phyloP scores from a whole-genome alignment of 192 early-diverging fungal genomes.

The Coemansia sp. region DNA sequence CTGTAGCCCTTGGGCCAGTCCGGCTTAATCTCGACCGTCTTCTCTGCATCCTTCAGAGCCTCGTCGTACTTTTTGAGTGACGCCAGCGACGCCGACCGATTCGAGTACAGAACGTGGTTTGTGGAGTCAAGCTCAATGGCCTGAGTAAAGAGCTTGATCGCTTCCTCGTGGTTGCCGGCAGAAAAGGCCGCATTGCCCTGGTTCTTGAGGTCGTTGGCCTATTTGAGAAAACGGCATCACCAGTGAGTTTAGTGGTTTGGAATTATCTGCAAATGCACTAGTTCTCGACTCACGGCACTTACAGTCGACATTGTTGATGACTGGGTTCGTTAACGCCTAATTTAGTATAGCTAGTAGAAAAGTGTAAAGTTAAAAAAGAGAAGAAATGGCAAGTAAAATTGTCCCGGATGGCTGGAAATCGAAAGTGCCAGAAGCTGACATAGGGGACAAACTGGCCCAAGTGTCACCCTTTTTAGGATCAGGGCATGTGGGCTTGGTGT shows the following conservation, averaged over 20 bases:
- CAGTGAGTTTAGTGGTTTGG: background rate
- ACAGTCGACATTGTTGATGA: constrained; percentile 25
- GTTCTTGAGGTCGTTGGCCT: constrained; percentile 73
- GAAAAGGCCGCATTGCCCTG: constrained; percentile 85
- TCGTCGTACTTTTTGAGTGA: constrained; percentile 74
- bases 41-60: constrained; percentile 81
- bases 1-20: constrained; percentile 92
- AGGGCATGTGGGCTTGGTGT: background rate
- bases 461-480: constrained; percentile 2
- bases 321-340: background rate
- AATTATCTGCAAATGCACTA: background rate
- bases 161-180: constrained; percentile 71
- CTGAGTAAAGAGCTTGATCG: constrained; percentile 76
- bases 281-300: constrained; percentile 7
- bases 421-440: constrained; percentile 12
- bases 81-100: constrained; percentile 84
- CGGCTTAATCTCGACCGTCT: constrained; percentile 78
- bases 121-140: constrained; percentile 82
- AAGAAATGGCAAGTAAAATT: background rate
- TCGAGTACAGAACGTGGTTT: constrained; percentile 93
- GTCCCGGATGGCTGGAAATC: constrained; percentile 1
- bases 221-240: constrained; percentile 1
- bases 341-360: background rate
- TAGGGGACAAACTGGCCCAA: constrained; percentile 1
- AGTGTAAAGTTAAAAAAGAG: background rate